Base-by-base conservation (phyloP, 768 basidiomycete species). In the Scleroderma bovista region DNA sequence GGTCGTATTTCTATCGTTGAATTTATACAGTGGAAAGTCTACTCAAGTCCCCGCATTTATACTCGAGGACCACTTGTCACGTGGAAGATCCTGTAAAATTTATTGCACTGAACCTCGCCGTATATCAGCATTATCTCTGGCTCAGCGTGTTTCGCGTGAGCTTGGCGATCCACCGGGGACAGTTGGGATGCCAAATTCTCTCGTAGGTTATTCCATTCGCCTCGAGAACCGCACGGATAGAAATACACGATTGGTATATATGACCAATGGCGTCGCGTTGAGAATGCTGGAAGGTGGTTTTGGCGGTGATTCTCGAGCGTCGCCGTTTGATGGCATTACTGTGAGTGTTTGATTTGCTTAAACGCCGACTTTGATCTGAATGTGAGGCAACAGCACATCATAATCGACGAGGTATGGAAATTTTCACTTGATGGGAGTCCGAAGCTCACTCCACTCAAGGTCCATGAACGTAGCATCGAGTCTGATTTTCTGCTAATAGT, bases 401-500 rank as follows among this genome's bases (percentile, higher is more conserved):
- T 99, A 51, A 86, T 98, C 38, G 95, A 99, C 57, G 95, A 99
- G 72, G 90, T 88, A 47, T 32, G 48, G 31, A 36, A 31, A 10
- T 16, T 26, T 34, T 36, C 13, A 16, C 55, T 19, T 40, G 22
- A 3, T 6, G 16, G 20, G 23, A n/a, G 37, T 29, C 7, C 26
- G 11, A n/a, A n/a, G 48, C 40, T 31, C 43, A 47, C 17, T 24
- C 6, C 24, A 23, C 40, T 33, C 24, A 19, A 87, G 84, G 91
- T 96, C 42, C 95, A 99, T 60, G 95, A 99, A 71, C 84, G 95
- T 19, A 91, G 86, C 7, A 96, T 99, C 57, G 95, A 99, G 63
- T 94, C 92, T 0, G 95, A 98, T 66, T 99, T 99, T 70, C 77
- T 99, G 29, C 74, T 99, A 29, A 92, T 97, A 56, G 91, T 97